A percentile compares a stretch with the other conserved stretches of the same genome.
These are phyloP conservation scores for Takashimella tepidaria DNA, from an alignment of 1,284 basidiomycete species.

Conservation along the genomic window DNA sequence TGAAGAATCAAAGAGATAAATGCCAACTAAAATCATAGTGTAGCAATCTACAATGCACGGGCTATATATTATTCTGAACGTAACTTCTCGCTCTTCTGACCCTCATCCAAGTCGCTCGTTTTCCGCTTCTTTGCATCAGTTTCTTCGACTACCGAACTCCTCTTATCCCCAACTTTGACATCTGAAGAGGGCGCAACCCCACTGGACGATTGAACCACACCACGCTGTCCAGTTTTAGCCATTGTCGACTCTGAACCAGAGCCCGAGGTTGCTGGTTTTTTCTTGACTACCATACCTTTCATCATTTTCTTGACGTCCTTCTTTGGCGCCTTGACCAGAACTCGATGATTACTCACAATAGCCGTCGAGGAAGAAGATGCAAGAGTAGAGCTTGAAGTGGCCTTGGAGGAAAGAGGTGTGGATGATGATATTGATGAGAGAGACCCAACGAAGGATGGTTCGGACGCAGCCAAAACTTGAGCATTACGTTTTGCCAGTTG, in stretches of 20 bases:
- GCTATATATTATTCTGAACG: too few species aligned
- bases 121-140: not conserved
- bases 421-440: constrained; percentile 1
- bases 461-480: constrained; percentile 11
- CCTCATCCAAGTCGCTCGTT: not conserved
- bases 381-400: constrained; percentile 4
- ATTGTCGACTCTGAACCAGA: too few species aligned
- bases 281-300: constrained; percentile 48
- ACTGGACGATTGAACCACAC: too few species aligned
- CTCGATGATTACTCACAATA: constrained; percentile 9
- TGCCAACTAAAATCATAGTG: too few species aligned
- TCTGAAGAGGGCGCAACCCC: too few species aligned
- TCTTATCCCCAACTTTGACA: not conserved
- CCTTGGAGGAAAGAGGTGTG: constrained; percentile 5
- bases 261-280: constrained; percentile 32
- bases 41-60: too few species aligned
- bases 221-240: too few species aligned
- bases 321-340: constrained; percentile 31
- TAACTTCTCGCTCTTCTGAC: too few species aligned
- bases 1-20: too few species aligned
- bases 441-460: constrained; percentile 4
- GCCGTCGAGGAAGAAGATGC: constrained; percentile 9
- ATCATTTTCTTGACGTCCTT: constrained; percentile 44
- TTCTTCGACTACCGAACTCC: not conserved
- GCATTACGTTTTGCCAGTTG: constrained; percentile 27